A percentile compares a stretch with the other conserved stretches of the same genome.
These are phyloP conservation scores for Lachnellula suecica DNA, from an alignment of 2,329 filamentous ascomycete species.

Conservation along the genomic window DNA sequence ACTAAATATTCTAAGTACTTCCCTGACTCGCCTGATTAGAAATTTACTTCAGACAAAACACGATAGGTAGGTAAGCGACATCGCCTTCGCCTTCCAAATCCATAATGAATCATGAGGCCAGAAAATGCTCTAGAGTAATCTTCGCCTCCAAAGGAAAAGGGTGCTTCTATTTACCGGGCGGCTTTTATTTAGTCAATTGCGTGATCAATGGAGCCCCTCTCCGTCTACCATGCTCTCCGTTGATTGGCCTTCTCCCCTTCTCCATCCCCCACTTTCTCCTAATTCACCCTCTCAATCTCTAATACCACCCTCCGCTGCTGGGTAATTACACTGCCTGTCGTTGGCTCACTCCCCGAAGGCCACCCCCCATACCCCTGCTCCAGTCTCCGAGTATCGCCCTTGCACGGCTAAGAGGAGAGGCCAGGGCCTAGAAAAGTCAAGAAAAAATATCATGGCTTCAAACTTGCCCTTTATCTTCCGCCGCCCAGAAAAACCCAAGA, in stretches of 20 bases:
- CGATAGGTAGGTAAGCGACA: no score
- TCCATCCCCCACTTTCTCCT: not conserved
- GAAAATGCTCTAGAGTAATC: no score
- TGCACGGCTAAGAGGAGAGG: constrained; percentile 7
- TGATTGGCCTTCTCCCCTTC: not conserved
- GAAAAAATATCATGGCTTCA: not conserved
- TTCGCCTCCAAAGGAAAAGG: constrained; percentile 12
- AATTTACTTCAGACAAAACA: no score
- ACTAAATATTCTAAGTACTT: no score
- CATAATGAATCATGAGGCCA: no score
- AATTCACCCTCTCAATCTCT: not conserved
- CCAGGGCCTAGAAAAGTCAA: constrained; percentile 2
- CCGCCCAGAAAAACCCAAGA: no score
- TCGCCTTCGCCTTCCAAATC: no score
- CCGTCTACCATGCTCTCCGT: not conserved
- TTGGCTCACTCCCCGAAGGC: not conserved
- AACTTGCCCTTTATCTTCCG: not conserved
- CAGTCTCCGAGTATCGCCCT: constrained; percentile 13
- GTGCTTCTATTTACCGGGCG: constrained; percentile 11
- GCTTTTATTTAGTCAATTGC: constrained; percentile 20
- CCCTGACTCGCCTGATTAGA: no score
- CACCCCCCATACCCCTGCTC: constrained; percentile 1
- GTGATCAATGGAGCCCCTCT: constrained; percentile 14
- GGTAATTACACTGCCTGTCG: constrained; percentile 3
- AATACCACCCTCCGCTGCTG: not conserved